Evolutionary conservation across 139 green algal species (phyloP), one percentile per base, ranked within the genome.

Genomic region (Marvania coccoides): DNA sequence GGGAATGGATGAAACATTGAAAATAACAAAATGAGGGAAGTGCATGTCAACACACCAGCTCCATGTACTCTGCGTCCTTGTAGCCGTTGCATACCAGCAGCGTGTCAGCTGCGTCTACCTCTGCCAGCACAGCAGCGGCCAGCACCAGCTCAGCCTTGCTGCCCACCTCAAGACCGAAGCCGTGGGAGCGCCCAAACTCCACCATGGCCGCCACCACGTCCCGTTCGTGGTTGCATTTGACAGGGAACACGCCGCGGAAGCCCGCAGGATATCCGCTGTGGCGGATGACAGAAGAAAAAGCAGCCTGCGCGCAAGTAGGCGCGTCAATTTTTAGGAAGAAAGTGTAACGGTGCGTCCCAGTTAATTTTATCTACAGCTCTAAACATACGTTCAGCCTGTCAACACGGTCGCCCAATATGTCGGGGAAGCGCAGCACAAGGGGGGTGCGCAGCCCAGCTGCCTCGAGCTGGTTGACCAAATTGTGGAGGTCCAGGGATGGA

Each of bases 11-110:
- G 34, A 14, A 13, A 3, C 2, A 19, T n/a, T n/a, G n/a, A n/a
- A n/a, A n/a, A n/a, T n/a, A n/a, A n/a, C n/a, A n/a, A n/a, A n/a
- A n/a, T n/a, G n/a, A n/a, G n/a, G n/a, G n/a, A n/a, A n/a, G n/a
- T n/a, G n/a, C n/a, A n/a, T n/a, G n/a, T n/a, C 14, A n/a, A 34
- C 59, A 3, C 48, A 75, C 81, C 63, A 78, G 69, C 51, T 88
- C 80, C 33, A 89, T 85, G 67, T 88, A 90, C 6, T 69, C 76
- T 1, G 55, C 56, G 33, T 90, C 82, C 70, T 89, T 89, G 70
- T 78, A 89, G n/a, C 83, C 83, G 38, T 89, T 89, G 79, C 83
- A 89, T n/a, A 89, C 64, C 12, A 89, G 61, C 19, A 79, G 39
- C 28, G 65, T 57, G 36, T 58, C 67, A 26, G 63, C 39, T 23